Conservation (phyloP, 2,329 filamentous ascomycete species). For the Graphilbum ipis-grandicollis region DNA sequence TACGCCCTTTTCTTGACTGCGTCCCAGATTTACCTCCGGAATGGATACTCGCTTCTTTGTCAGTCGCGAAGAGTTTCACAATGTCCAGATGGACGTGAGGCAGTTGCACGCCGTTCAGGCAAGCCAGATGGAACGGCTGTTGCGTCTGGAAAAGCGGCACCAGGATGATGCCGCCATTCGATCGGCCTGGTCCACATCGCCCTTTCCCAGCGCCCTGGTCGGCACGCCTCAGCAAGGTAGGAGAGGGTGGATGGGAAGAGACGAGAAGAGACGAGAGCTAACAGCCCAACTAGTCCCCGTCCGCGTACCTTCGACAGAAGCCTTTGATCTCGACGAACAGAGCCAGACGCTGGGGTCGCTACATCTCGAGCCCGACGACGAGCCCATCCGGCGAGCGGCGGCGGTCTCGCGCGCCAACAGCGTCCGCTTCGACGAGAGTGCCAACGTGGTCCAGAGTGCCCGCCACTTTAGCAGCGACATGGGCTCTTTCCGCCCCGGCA, state of each 20-base stretch:
- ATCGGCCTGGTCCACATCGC: conserved; percentile 80
- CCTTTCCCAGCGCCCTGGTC: conserved; percentile 71
- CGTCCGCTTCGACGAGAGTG: conserved; percentile 92
- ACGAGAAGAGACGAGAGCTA: not conserved
- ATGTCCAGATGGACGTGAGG: conserved; percentile 54
- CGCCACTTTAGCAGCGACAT: conserved; percentile 77
- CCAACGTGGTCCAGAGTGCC: conserved; percentile 63
- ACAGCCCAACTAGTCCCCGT: conserved; percentile 44
- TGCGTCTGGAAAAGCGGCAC: conserved; percentile 47
- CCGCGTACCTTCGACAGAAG: conserved; percentile 62
- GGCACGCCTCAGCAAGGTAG: conserved; percentile 77
- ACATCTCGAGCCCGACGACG: conserved; percentile 74
- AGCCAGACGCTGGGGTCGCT: conserved; percentile 64
- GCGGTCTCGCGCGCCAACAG: conserved; percentile 88
- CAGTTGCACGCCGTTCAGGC: conserved; percentile 47
- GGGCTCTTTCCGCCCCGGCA: conserved; percentile 57
- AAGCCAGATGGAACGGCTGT: conserved; percentile 43
- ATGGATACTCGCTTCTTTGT: conserved; percentile 48
- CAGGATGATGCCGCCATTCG: conserved; percentile 54
- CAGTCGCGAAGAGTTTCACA: conserved; percentile 47
- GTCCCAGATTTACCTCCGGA: conserved; percentile 14
- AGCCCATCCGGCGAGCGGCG: conserved; percentile 58
- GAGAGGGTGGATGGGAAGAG: not conserved
- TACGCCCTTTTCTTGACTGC: not conserved
- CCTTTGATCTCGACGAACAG: conserved; percentile 85